Conservation (phyloP, 1,284 basidiomycete species). For the Ceratobasidium sp. region DNA sequence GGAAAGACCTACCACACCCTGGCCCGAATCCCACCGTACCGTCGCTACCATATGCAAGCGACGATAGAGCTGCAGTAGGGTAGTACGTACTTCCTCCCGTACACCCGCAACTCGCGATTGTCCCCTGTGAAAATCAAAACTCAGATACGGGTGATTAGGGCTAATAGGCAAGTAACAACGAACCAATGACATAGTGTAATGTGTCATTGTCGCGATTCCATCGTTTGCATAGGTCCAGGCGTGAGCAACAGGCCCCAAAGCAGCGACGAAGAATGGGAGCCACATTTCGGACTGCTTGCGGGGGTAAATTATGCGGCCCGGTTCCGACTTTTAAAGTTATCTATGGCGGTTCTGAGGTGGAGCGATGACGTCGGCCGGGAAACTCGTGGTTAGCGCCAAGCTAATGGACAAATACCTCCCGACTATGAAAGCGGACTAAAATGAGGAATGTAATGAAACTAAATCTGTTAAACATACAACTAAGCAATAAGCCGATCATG, state of each 20-base stretch:
- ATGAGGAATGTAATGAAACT: neutral
- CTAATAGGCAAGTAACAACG: neutral
- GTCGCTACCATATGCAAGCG: conserved; percentile 77
- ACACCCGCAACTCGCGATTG: conserved; percentile 61
- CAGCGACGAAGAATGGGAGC: neutral
- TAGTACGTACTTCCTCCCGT: conserved; percentile 70
- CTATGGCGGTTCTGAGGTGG: conserved; percentile 2
- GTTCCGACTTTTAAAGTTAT: conserved; percentile 4
- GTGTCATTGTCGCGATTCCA: conserved; percentile 36
- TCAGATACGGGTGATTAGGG: neutral
- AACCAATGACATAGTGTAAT: conserved; percentile 31
- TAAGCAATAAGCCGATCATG: neutral
- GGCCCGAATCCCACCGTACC: conserved; percentile 65
- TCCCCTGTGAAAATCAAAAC: conserved; percentile 9
- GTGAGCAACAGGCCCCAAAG: neutral
- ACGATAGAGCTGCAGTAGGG: conserved; percentile 75
- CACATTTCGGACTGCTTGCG: conserved; percentile 10
- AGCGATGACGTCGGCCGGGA: conserved; percentile 32
- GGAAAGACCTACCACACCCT: conserved; percentile 55
- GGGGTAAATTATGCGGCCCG: too few species aligned
- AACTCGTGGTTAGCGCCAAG: conserved; percentile 8
- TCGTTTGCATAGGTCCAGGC: conserved; percentile 32
- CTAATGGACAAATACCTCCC: neutral
- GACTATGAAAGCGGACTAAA: neutral
- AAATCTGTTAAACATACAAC: neutral